A percentile compares a stretch with the other conserved stretches of the same genome.
phyloP scores from a whole-genome alignment of 75 land plant species.

The Cryptomeria japonica region DNA sequence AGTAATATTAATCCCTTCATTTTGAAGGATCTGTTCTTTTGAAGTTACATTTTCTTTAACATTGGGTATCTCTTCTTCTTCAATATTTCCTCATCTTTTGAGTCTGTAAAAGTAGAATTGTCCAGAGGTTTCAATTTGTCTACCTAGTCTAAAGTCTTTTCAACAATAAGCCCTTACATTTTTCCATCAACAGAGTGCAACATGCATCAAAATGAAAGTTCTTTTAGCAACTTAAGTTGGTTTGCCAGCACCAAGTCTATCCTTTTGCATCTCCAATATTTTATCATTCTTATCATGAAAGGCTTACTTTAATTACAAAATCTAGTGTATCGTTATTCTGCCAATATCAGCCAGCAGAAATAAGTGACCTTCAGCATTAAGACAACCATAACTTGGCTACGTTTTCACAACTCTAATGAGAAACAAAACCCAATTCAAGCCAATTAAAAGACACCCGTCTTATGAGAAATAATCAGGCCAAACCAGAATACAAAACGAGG shows the following conservation, averaged over 20 bases:
- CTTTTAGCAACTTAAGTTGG: not conserved
- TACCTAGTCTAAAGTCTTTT: not conserved
- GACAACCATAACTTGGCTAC: not conserved
- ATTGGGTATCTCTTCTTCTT: not conserved
- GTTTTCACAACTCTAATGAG: not conserved
- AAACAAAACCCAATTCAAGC: not conserved
- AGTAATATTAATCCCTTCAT: not conserved
- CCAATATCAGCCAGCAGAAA: no score
- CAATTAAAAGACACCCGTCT: not conserved
- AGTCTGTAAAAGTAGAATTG: no score
- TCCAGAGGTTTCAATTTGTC: not conserved
- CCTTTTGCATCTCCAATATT: not conserved
- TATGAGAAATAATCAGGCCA: not conserved
- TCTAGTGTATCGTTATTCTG: not conserved
- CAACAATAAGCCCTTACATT: not conserved
- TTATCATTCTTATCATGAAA: not conserved
- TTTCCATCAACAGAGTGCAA: constrained; percentile 7
- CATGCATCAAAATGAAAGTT: not conserved
- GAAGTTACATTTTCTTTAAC: not conserved
- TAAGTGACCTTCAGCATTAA: no score
- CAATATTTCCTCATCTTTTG: not conserved
- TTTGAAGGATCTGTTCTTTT: not conserved
- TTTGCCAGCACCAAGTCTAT: not conserved
- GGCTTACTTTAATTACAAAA: not conserved
- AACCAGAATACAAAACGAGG: not conserved